Conservation (phyloP, 768 basidiomycete genomes). For the Rhizopogon sp. region DNA sequence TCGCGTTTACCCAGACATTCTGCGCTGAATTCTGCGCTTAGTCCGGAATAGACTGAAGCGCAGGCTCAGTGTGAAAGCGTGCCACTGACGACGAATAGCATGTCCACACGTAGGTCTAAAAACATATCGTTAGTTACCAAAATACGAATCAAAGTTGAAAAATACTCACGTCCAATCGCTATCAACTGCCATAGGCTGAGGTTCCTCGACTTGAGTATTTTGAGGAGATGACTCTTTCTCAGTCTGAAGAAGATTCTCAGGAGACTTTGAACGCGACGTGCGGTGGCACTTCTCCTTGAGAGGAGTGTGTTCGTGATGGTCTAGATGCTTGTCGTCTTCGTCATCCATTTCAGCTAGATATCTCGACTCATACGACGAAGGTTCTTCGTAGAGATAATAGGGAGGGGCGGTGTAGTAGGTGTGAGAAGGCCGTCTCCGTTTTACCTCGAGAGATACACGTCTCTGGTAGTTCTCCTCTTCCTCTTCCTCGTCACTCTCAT, state of each 20-base stretch:
- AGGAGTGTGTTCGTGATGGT: constrained; percentile 13
- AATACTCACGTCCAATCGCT: constrained; percentile 29
- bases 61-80: constrained; percentile 49
- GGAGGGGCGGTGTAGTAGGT: constrained; percentile 16
- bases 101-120: constrained; percentile 54
- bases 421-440: constrained; percentile 21
- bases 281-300: constrained; percentile 24
- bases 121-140: not conserved
- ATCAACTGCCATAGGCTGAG: constrained; percentile 13
- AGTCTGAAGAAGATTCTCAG: constrained; percentile 11
- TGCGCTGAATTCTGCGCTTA: constrained; percentile 31
- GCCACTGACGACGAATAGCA: constrained; percentile 53
- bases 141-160: not conserved
- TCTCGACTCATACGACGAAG: constrained; percentile 25
- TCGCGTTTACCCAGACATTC: constrained; percentile 19
- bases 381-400: constrained; percentile 24
- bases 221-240: constrained; percentile 13
- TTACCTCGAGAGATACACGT: constrained; percentile 14
- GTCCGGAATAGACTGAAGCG: constrained; percentile 56
- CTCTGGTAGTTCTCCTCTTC: constrained; percentile 16
- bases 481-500: constrained; percentile 28
- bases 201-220: not conserved
- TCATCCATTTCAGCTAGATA: constrained; percentile 20
- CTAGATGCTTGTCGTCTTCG: constrained; percentile 13
- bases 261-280: constrained; percentile 14